These are phyloP conservation scores for Hypoxylon subgilvum DNA, from an alignment of 495 filamentous ascomycete genomes.

Conservation along the genomic window DNA sequence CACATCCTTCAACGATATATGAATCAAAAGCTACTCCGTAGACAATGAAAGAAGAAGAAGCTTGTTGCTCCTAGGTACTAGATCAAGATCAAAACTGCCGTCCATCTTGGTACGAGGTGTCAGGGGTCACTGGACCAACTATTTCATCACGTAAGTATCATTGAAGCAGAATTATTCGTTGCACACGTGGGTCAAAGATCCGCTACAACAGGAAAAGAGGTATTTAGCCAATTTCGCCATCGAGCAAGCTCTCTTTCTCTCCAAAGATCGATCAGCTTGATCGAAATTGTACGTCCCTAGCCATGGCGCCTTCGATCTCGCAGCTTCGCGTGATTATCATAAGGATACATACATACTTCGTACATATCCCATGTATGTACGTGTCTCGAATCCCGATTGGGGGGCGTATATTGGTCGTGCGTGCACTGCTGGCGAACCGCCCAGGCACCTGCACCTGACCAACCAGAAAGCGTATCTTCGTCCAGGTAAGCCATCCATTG, in stretches of 20 bases:
- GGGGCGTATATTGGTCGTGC: background rate
- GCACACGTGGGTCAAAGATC: background rate
- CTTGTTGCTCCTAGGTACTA: slow-evolving; percentile 11
- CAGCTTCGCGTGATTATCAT: slow-evolving; percentile 31
- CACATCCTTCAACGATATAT: background rate
- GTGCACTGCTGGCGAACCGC: slow-evolving; percentile 1
- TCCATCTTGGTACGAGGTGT: slow-evolving; percentile 9
- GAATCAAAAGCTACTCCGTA: background rate
- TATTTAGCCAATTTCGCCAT: slow-evolving; percentile 35
- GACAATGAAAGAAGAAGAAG: slow-evolving; percentile 2
- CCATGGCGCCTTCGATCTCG: slow-evolving; percentile 32
- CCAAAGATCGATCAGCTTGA: slow-evolving; percentile 16
- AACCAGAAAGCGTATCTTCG: slow-evolving; percentile 17
- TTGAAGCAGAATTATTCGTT: background rate
- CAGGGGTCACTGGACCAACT: background rate
- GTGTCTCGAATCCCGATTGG: slow-evolving; percentile 19
- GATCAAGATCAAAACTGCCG: slow-evolving; percentile 19
- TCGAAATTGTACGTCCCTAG: background rate
- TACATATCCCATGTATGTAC: background rate
- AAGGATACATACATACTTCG: too few species aligned
- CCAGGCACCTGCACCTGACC: background rate
- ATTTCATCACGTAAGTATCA: background rate
- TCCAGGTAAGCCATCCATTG: slow-evolving; percentile 16
- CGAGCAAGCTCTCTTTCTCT: background rate
- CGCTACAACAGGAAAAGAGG: background rate